Conservation (phyloP, 352 stramenopile species). For the Phytophthora colocasiae region DNA sequence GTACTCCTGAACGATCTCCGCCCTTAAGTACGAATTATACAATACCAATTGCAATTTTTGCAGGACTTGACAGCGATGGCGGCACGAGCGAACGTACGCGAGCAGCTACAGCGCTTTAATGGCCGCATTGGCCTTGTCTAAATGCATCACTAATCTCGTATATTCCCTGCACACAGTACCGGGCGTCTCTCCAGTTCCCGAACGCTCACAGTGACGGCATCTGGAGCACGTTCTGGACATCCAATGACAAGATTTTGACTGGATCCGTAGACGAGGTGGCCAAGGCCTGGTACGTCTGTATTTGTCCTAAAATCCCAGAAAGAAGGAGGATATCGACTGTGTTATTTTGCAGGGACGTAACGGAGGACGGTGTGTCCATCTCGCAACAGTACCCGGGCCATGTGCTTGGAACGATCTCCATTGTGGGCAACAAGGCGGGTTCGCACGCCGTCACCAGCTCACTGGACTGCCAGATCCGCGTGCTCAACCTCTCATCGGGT, state of each 20-base stretch:
- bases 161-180: constrained; percentile 53
- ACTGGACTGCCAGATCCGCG: constrained; percentile 83
- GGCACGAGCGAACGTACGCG: constrained; percentile 35
- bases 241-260: constrained; percentile 88
- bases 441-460: constrained; percentile 83
- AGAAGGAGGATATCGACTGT: background rate
- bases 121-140: background rate
- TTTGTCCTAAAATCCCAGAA: background rate
- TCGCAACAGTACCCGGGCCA: constrained; percentile 87
- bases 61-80: constrained; percentile 24
- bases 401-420: constrained; percentile 87
- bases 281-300: constrained; percentile 75
- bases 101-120: background rate
- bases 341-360: constrained; percentile 58
- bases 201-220: constrained; percentile 90
- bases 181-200: constrained; percentile 81
- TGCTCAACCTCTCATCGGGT: constrained; percentile 78
- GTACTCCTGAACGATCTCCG: constrained; percentile 1
- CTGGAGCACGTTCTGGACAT: constrained; percentile 91
- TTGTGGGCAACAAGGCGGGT: constrained; percentile 82
- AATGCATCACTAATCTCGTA: background rate
- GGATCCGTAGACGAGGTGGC: constrained; percentile 90
- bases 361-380: constrained; percentile 71
- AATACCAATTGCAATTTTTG: background rate
- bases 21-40: constrained; percentile 12